A percentile compares a stretch with the other conserved stretches of the same genome.
These are phyloP conservation scores for Penicillium goetzii DNA, from an alignment of 495 filamentous ascomycete species.

Conservation along the genomic window DNA sequence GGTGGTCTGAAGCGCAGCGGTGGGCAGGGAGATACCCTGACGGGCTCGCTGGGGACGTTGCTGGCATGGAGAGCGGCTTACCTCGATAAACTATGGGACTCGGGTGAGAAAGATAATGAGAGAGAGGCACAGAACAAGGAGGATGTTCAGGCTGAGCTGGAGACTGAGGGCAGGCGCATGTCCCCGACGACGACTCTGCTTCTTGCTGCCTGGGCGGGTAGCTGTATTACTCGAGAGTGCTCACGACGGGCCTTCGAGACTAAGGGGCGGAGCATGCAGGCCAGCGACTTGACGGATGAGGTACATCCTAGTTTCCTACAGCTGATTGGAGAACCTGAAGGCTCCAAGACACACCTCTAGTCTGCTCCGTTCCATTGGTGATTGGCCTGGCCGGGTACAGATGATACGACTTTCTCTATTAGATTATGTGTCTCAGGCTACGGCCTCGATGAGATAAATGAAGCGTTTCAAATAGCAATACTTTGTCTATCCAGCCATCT, in stretches of 20 bases:
- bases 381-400: not conserved
- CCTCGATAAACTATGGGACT: constrained; percentile 79
- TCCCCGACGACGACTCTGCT: constrained; percentile 66
- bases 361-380: not conserved
- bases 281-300: constrained; percentile 90
- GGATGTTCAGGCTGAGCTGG: constrained; percentile 48
- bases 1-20: constrained; percentile 90
- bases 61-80: constrained; percentile 88
- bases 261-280: constrained; percentile 88
- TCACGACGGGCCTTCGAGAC: constrained; percentile 86
- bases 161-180: constrained; percentile 50
- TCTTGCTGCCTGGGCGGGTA: constrained; percentile 84
- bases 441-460: not conserved
- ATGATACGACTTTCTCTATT: not conserved
- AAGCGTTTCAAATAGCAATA: not conserved
- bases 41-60: constrained; percentile 84
- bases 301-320: constrained; percentile 81
- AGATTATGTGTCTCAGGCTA: not conserved
- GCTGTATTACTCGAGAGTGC: constrained; percentile 86
- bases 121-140: constrained; percentile 43
- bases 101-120: constrained; percentile 48
- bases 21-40: constrained; percentile 95
- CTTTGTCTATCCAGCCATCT: not conserved
- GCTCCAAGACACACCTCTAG: constrained; percentile 47
- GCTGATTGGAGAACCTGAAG: constrained; percentile 65